These are phyloP conservation scores for Termitomyces titanicus DNA, from an alignment of 768 basidiomycete genomes.

Conservation along the genomic window DNA sequence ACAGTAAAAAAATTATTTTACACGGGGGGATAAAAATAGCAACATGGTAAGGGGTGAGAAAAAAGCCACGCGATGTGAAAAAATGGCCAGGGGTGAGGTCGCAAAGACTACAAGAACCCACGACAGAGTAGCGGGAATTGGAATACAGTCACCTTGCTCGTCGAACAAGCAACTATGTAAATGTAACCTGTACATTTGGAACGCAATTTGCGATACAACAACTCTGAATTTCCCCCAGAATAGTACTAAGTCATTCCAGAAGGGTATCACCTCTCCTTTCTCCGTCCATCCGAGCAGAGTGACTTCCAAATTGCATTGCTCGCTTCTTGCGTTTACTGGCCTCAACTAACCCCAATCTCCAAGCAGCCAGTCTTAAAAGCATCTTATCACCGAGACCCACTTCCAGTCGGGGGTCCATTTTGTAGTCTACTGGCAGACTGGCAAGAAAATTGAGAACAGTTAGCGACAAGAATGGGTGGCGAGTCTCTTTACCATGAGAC, in stretches of 20 bases:
- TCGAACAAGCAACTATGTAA: no score
- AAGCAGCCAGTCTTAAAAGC: slow-evolving; percentile 68
- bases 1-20: no score
- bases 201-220: no score
- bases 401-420: slow-evolving; percentile 72
- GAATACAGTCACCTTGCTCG: no score
- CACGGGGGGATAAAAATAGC: no score
- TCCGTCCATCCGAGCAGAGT: slow-evolving; percentile 81
- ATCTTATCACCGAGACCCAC: slow-evolving; percentile 90
- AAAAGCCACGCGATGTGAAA: no score
- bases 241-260: slow-evolving; percentile 22
- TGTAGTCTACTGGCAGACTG: slow-evolving; percentile 72
- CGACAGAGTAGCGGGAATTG: no score
- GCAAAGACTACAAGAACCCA: no score
- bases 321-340: slow-evolving; percentile 80
- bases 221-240: no score
- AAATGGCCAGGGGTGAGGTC: no score
- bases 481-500: slow-evolving; percentile 85
- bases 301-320: slow-evolving; percentile 96
- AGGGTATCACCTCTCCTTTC: slow-evolving; percentile 50
- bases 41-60: no score
- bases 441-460: slow-evolving; percentile 76
- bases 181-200: no score
- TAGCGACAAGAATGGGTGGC: slow-evolving; percentile 89
- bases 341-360: slow-evolving; percentile 68